Base-by-base conservation (phyloP, 306 rosid species). In the Vicia villosa region DNA sequence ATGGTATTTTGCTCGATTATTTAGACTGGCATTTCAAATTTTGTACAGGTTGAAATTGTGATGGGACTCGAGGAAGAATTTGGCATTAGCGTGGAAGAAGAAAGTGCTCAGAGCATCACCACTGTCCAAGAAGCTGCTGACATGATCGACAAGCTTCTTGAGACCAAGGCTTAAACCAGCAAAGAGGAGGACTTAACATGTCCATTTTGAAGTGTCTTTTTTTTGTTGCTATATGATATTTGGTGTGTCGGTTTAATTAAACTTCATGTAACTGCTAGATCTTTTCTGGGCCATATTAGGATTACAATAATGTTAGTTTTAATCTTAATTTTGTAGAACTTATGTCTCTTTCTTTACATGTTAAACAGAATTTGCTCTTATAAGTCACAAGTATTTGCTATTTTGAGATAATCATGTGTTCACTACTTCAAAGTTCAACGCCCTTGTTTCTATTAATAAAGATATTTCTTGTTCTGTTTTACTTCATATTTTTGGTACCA, bases 91-190 rank as follows among this genome's bases (percentile, higher is more conserved):
- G 86, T 50, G 86, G 77, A 84, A 82, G 98, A 93, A 81, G 96
- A 93, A 52, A 90, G 87, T n/a, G 96, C 98, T 13, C 96, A 90
- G 86, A 66, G n/a, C 70, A 93, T 90, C 63, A 79, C 88, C 66
- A 94, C 98, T 1, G 98, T 94, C 65, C 96, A 90, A 74, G 97
- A 94, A 24, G 98, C 98, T 2, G 98, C 98, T 7, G 98, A 90
- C 64, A 78, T 94, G 84, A 90, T 94, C 21, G 97, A 94, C 73
- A 46, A 76, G 22, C 92, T 94, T 63, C 74, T 88, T 37, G 83
- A 72, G 68, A 81, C 15, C 37, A 86, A 84, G 76, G 16, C 77
- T 65, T 89, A 81, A 77, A 68, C 57, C 10, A 58, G 70, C 38
- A 55, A 69, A 73, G 61, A 61, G 51, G 66, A 63, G 55, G 74